Conservation (phyloP, 108 stramenopile species). For the Poteriospumella lacustris region DNA sequence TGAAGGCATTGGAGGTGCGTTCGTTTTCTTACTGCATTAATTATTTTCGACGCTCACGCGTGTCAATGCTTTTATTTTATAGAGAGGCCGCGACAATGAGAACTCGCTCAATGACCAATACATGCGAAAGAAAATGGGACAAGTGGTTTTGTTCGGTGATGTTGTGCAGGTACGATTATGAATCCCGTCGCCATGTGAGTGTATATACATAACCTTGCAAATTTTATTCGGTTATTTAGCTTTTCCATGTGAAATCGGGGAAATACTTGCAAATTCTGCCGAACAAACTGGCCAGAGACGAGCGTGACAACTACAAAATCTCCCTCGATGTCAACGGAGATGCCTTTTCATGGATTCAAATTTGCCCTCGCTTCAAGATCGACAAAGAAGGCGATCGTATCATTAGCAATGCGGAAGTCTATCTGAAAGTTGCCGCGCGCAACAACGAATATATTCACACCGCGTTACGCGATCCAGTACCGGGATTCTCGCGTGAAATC, state of each 20-base stretch:
- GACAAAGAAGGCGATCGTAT: constrained; percentile 40
- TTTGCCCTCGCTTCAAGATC: constrained; percentile 39
- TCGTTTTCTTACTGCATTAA: neutral
- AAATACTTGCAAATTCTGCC: constrained; percentile 31
- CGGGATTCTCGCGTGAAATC: constrained; percentile 9
- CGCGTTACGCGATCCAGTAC: neutral
- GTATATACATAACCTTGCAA: neutral
- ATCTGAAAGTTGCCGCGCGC: constrained; percentile 31
- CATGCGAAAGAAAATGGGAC: constrained; percentile 30
- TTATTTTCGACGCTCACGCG: neutral
- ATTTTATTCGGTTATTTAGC: neutral
- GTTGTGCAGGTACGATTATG: constrained; percentile 27
- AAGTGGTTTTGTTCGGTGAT: constrained; percentile 28
- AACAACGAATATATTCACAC: constrained; percentile 13
- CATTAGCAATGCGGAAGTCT: constrained; percentile 27
- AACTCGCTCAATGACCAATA: constrained; percentile 33
- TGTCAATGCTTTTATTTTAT: neutral
- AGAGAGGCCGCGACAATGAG: constrained; percentile 35
- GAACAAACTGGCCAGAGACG: constrained; percentile 19
- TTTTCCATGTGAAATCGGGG: constrained; percentile 33
- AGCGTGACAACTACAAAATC: constrained; percentile 35
- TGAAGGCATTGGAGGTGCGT: constrained; percentile 29
- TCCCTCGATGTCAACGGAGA: constrained; percentile 6
- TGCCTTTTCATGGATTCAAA: constrained; percentile 29
- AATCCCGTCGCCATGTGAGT: no score